These are phyloP conservation scores for Trametes cubensis DNA, from an alignment of 768 basidiomycete species.

Conservation along the genomic window DNA sequence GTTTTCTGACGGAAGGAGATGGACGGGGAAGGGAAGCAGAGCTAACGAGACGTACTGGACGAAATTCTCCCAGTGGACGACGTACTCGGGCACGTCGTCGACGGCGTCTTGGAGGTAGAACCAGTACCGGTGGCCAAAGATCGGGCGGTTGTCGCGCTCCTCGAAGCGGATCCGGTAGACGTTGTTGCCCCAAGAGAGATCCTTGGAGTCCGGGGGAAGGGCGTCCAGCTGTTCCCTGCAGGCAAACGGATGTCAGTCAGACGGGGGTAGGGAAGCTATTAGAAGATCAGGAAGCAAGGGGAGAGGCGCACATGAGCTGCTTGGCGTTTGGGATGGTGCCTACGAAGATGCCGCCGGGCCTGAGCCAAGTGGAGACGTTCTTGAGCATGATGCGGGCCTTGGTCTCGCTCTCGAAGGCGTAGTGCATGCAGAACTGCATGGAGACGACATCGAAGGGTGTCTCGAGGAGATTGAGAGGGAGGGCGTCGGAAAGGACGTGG, in stretches of 20 bases:
- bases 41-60: conserved; percentile 60
- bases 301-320: conserved; percentile 70
- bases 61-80: conserved; percentile 96
- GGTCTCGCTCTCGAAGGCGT: conserved; percentile 90
- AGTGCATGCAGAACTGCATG: conserved; percentile 99
- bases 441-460: conserved; percentile 90
- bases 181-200: conserved; percentile 85
- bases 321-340: conserved; percentile 96
- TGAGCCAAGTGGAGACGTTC: conserved; percentile 81
- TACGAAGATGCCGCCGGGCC: conserved; percentile 87
- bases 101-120: conserved; percentile 96
- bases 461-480: conserved; percentile 60
- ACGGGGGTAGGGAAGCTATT: background rate
- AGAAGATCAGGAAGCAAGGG: background rate
- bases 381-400: conserved; percentile 92
- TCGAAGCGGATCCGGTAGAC: conserved; percentile 91
- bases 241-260: background rate
- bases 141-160: conserved; percentile 57
- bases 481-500: conserved; percentile 67
- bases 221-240: conserved; percentile 70
- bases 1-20: conserved; percentile 4
- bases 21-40: conserved; percentile 15
- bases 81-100: conserved; percentile 94
- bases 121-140: conserved; percentile 91
- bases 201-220: conserved; percentile 63